phyloP scores from a whole-genome alignment of 1,284 basidiomycete genomes.

The Puccinia polysora region DNA sequence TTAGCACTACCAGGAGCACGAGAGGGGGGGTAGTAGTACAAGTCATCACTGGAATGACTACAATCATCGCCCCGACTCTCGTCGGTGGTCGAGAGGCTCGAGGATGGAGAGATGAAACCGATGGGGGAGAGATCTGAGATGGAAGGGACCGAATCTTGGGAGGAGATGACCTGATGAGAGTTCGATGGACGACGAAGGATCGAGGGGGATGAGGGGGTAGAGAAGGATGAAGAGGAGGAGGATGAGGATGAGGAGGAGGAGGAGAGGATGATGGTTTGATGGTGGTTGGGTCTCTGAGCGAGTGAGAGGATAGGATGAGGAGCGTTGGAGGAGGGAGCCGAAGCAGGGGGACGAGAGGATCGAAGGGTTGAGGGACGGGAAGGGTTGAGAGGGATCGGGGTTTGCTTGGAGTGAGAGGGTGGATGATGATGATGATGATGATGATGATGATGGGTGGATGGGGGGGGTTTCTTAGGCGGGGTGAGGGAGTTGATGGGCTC shows the following conservation, averaged over 20 bases:
- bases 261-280: background rate
- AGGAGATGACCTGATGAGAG: constrained; percentile 17
- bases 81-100: constrained; percentile 31
- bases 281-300: background rate
- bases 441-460: background rate
- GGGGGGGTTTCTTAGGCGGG: constrained; percentile 12
- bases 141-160: constrained; percentile 41
- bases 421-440: background rate
- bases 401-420: background rate
- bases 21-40: constrained; percentile 1
- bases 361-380: background rate
- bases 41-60: constrained; percentile 31
- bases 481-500: constrained; percentile 10
- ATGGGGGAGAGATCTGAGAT: constrained; percentile 31
- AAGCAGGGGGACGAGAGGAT: constrained; percentile 26
- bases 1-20: constrained; percentile 10
- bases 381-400: background rate
- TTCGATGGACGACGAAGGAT: background rate
- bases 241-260: background rate
- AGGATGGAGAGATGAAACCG: constrained; percentile 20
- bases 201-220: background rate
- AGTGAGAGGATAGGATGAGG: background rate
- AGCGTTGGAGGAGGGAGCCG: constrained; percentile 6
- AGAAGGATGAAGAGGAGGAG: background rate
- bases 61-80: constrained; percentile 26